These are phyloP conservation scores for Cerrena zonata DNA, from an alignment of 1,284 basidiomycete genomes.

Conservation along the genomic window DNA sequence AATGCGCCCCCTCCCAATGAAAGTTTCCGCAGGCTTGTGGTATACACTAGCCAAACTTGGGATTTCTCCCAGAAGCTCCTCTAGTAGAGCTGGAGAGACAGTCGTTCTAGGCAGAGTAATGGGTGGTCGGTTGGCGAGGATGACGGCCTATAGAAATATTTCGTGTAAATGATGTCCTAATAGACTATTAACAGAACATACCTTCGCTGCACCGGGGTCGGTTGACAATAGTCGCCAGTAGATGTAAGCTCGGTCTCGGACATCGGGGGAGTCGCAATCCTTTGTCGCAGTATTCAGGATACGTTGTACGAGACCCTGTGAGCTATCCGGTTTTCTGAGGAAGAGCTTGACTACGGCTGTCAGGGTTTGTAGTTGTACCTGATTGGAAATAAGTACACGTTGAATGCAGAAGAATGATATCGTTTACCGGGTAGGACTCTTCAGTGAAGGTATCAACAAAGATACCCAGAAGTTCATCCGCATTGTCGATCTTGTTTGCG, in stretches of 20 bases:
- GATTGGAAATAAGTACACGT: no score
- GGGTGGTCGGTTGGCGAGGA: conserved; percentile 85
- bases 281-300: conserved; percentile 92
- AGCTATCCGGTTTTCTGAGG: conserved; percentile 87
- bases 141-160: conserved; percentile 61
- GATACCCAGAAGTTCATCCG: conserved; percentile 83
- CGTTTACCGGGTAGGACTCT: conserved; percentile 82
- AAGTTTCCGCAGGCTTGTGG: conserved; percentile 91
- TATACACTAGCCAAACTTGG: conserved; percentile 88
- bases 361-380: conserved; percentile 93
- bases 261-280: conserved; percentile 93
- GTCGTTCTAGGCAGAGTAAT: conserved; percentile 90
- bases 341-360: conserved; percentile 97
- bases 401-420: conserved; percentile 4
- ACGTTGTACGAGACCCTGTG: conserved; percentile 84
- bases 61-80: conserved; percentile 87
- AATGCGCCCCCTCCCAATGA: conserved; percentile 79
- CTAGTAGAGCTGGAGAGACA: conserved; percentile 84
- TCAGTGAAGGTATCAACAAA: conserved; percentile 92
- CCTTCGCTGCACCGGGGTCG: conserved; percentile 91
- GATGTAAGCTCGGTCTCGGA: conserved; percentile 93
- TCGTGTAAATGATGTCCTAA: background rate
- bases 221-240: conserved; percentile 93
- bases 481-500: conserved; percentile 93
- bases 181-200: conserved; percentile 26